Evolutionary conservation across 768 basidiomycete species (phyloP), one percentile per base, ranked within the genome.

Genomic region (Lactarius evosmus): DNA sequence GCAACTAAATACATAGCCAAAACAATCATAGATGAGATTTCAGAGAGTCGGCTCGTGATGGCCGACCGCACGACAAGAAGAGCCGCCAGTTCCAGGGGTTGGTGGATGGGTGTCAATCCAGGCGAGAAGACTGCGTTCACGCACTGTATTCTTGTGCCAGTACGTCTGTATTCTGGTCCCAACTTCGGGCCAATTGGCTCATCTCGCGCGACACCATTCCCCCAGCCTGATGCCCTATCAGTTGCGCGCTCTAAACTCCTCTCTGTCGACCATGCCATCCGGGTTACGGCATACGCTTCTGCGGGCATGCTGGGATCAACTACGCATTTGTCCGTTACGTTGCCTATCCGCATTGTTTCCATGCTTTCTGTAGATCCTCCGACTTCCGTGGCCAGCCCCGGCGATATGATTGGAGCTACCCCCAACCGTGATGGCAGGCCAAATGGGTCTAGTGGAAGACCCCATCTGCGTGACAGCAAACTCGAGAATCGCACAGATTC

Each of bases 301-400:
- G 74, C 82, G 17, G 58, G 60, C 2, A 51, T 46, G 14, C 40
- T 59, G n/a, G 67, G 67, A 30, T 74, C 87, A 27, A 78, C 82
- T 2, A 78, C 87, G 11, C 86, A 90, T 60, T 77, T 93, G 33
- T 80, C 82, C 60, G 88, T 88, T 63, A 84, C 83, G 25, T 73
- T 95, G 9, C 94, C 94, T 0, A 76, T 94, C 67, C 80, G 82
- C 19, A 83, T 95, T 69, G 79, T 94, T 76, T 94, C 88, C 72
- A 91, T 92, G 75, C 75, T 94, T 32, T 95, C 93, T 14, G 78
- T 97, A 66, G 92, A 95, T 72, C 91, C 92, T 25, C 88, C 88
- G 14, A 86, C 87, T 40, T 76, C 72, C 46, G 71, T 67, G 40
- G 68, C 73, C 51, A 25, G 41, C 22, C 65, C 60, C 7, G 25